These are phyloP conservation scores for Neckera pumila DNA, from an alignment of 225 moss, liverwort and hornwort species.

Conservation along the genomic window DNA sequence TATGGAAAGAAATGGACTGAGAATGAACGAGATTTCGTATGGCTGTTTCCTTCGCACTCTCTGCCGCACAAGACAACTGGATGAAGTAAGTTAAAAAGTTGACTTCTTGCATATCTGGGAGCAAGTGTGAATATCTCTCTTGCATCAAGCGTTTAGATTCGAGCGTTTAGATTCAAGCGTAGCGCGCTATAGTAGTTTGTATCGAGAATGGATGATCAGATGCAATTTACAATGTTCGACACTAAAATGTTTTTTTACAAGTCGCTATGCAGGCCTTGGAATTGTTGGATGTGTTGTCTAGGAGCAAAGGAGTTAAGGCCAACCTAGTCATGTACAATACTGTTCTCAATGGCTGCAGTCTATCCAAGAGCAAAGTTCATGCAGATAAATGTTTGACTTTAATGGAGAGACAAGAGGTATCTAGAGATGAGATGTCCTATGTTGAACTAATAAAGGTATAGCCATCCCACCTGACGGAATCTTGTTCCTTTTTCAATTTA, in stretches of 20 bases:
- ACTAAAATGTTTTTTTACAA: neutral
- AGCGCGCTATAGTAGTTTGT: neutral
- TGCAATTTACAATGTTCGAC: neutral
- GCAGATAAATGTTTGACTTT: constrained; percentile 68
- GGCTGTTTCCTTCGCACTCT: constrained; percentile 85
- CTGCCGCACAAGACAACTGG: constrained; percentile 65
- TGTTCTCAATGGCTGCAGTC: constrained; percentile 81
- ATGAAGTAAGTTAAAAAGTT: constrained; percentile 41
- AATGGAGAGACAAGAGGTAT: constrained; percentile 72
- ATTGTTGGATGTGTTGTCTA: constrained; percentile 61
- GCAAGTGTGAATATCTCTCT: neutral
- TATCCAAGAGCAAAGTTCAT: constrained; percentile 59
- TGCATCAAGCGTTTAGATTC: neutral
- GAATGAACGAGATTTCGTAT: constrained; percentile 73
- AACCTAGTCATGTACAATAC: constrained; percentile 96
- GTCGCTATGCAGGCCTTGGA: constrained; percentile 61
- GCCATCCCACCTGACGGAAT: neutral
- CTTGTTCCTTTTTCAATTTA: neutral
- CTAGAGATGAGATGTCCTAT: constrained; percentile 74
- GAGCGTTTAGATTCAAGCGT: neutral
- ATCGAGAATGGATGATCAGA: neutral
- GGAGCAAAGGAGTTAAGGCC: constrained; percentile 52
- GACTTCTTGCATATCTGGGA: neutral
- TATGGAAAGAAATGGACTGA: constrained; percentile 61
- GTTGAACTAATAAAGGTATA: constrained; percentile 84